Evolutionary conservation across 228 moss, liverwort and hornwort genomes (phyloP).

Genomic region (Sphagnum magellanicum): DNA sequence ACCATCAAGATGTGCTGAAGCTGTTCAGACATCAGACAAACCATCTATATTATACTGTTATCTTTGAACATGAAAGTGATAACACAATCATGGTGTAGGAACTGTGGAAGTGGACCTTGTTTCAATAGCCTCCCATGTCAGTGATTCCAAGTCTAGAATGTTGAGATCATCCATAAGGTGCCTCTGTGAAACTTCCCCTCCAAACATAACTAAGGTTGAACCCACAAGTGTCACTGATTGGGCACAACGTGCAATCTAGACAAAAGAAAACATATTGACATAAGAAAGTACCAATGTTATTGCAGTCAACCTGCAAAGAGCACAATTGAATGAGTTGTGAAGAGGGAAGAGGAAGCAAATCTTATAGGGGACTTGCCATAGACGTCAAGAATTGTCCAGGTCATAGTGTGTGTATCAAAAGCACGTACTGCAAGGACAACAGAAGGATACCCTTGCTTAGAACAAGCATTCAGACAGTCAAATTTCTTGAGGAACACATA

Average conservation of each 20-base stretch:
- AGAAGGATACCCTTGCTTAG: neutral
- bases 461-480: too few relatives aligned
- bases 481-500: too few relatives aligned
- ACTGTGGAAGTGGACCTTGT: conserved; percentile 15
- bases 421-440: conserved; percentile 37
- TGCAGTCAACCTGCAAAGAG: too few relatives aligned
- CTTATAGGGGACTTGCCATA: conserved; percentile 66
- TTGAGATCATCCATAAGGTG: conserved; percentile 67
- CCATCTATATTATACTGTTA: too few relatives aligned
- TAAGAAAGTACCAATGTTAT: too few relatives aligned
- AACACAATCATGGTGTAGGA: too few relatives aligned
- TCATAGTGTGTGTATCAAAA: conserved; percentile 63
- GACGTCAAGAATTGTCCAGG: conserved; percentile 61
- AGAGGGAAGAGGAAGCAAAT: neutral
- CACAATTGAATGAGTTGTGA: too few relatives aligned
- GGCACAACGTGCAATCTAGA: conserved; percentile 64
- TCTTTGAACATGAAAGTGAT: too few relatives aligned
- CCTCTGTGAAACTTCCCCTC: conserved; percentile 82
- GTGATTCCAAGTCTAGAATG: conserved; percentile 73
- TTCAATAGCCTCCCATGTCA: conserved; percentile 76
- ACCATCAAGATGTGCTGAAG: too few relatives aligned
- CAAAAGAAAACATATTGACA: too few relatives aligned
- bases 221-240: conserved; percentile 81
- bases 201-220: conserved; percentile 70
- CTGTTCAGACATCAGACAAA: too few relatives aligned